Percentiles rank a stretch among this genome's conserved stretches.
These are phyloP conservation scores for Boechera divaricarpa DNA, from an alignment of 345 rosid genomes.

Conservation along the genomic window DNA sequence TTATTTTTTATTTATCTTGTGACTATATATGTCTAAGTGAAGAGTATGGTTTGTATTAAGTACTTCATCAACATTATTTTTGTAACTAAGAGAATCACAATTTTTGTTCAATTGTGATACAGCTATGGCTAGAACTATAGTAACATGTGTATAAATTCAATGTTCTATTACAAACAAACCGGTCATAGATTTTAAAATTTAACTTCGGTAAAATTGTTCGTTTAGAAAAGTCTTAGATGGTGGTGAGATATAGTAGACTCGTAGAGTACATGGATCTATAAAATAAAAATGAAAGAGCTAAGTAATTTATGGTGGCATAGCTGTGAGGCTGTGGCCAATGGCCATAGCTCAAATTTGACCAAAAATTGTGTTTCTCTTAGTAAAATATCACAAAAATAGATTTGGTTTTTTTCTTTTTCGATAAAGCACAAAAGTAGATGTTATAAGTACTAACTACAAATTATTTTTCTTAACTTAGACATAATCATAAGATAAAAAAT, in stretches of 20 bases:
- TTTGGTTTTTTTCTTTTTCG: neutral
- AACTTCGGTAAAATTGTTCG: neutral
- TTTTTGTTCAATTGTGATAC: neutral
- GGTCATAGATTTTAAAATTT: no score
- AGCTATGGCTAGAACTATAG: neutral
- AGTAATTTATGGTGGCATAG: neutral
- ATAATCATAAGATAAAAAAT: no score
- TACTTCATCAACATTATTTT: neutral
- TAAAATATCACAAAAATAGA: neutral
- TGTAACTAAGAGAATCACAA: neutral
- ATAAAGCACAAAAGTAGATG: no score
- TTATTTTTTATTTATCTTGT: neutral
- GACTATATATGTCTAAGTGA: neutral
- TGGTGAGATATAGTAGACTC: neutral
- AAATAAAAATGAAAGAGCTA: constrained; percentile 1
- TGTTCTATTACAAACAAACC: no score
- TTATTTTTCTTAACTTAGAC: no score
- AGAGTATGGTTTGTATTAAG: neutral
- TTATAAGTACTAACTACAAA: no score
- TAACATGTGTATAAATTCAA: constrained; percentile 3
- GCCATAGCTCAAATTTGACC: neutral
- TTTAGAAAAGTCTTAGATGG: constrained; percentile 5
- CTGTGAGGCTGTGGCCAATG: neutral
- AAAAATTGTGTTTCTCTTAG: neutral
- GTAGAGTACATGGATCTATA: neutral